These are phyloP conservation scores for Russula sp. DNA, from an alignment of 768 basidiomycete species.

Conservation along the genomic window DNA sequence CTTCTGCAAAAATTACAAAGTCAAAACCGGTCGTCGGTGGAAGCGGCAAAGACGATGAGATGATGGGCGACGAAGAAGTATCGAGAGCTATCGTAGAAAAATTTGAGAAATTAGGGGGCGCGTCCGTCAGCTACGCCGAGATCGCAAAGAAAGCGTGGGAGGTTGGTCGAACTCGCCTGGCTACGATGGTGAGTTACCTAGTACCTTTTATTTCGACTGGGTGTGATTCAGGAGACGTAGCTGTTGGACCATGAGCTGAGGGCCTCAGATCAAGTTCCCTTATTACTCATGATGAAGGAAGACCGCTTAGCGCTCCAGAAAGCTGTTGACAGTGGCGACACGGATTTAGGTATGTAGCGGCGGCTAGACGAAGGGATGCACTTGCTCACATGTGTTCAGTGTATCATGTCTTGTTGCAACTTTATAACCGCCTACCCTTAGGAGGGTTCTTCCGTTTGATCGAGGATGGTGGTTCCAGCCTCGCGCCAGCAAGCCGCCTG, in stretches of 20 bases:
- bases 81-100: slow-evolving; percentile 84
- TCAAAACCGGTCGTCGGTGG: slow-evolving; percentile 54
- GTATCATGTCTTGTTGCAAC: slow-evolving; percentile 85
- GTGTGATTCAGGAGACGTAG: slow-evolving; percentile 31
- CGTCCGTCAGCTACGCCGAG: slow-evolving; percentile 85
- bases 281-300: slow-evolving; percentile 92
- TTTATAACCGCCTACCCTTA: slow-evolving; percentile 74
- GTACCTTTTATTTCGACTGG: neutral
- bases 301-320: slow-evolving; percentile 81
- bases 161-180: slow-evolving; percentile 68
- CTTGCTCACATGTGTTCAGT: slow-evolving; percentile 39
- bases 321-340: slow-evolving; percentile 91
- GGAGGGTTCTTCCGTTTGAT: slow-evolving; percentile 93
- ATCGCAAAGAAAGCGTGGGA: slow-evolving; percentile 94
- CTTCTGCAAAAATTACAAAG: slow-evolving; percentile 79
- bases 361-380: neutral
- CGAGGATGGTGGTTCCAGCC: slow-evolving; percentile 75
- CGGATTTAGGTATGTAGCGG: slow-evolving; percentile 67
- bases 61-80: slow-evolving; percentile 67
- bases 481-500: slow-evolving; percentile 68
- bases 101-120: slow-evolving; percentile 72
- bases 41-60: slow-evolving; percentile 45
- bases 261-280: slow-evolving; percentile 87
- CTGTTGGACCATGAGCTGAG: slow-evolving; percentile 85
- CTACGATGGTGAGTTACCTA: slow-evolving; percentile 58